Evolutionary conservation across 345 rosid genomes (phyloP).

Genomic region (Brassica nigra): DNA sequence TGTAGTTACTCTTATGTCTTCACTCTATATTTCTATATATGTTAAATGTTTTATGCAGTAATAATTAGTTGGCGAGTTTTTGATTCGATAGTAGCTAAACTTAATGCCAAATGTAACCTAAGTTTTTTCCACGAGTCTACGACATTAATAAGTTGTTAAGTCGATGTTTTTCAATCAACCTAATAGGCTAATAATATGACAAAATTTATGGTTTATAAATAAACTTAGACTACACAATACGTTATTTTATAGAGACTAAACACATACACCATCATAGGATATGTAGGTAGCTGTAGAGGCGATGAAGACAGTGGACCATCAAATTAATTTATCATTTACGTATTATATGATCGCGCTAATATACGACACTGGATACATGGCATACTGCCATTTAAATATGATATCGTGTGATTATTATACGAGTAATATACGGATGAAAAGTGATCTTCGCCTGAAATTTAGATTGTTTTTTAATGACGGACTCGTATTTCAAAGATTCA

Average conservation of each 20-base stretch:
- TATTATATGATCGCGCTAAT: background rate
- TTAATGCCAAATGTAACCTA: constrained; percentile 26
- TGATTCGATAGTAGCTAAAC: constrained; percentile 30
- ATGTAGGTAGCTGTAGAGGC: constrained; percentile 12
- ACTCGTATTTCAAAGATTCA: constrained; percentile 23
- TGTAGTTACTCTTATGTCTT: constrained; percentile 31
- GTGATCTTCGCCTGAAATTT: constrained; percentile 11
- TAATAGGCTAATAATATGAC: constrained; percentile 18
- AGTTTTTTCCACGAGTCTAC: constrained; percentile 37
- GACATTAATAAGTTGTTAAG: constrained; percentile 19
- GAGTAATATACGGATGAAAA: constrained; percentile 33
- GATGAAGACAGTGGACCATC: constrained; percentile 31
- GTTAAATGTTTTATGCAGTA: background rate
- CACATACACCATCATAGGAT: constrained; percentile 4
- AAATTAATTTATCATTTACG: background rate
- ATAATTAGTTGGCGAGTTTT: constrained; percentile 36
- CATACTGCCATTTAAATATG: constrained; percentile 16
- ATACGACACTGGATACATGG: background rate
- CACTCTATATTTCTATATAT: constrained; percentile 21
- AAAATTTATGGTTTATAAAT: constrained; percentile 14
- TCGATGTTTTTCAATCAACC: background rate
- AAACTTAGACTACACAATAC: background rate
- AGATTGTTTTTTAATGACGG: background rate
- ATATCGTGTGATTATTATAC: constrained; percentile 20
- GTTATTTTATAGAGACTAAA: constrained; percentile 14